Percentiles rank a stretch among this genome's conserved stretches.
Evolutionary conservation across 73 alveolate genomes (phyloP).

Genomic region (Symbiodinium pilosum): DNA sequence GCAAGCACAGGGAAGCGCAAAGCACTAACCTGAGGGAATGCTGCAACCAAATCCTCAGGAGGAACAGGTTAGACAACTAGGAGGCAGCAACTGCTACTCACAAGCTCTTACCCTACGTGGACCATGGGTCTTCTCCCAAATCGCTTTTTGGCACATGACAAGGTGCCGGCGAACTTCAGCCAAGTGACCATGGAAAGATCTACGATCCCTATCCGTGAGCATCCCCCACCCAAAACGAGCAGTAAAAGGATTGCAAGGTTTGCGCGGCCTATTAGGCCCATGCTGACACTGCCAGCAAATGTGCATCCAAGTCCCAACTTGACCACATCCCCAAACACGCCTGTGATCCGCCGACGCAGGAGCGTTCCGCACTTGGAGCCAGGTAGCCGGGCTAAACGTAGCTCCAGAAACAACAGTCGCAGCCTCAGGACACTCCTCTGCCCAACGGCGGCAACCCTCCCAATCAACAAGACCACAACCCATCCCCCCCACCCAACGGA

Average conservation of each 20-base stretch:
- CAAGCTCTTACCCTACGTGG: no score
- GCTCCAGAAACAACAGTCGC: not conserved
- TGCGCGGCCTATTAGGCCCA: not conserved
- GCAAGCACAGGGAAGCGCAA: no score
- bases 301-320: not conserved
- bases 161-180: no score
- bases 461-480: not conserved
- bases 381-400: not conserved
- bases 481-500: no score
- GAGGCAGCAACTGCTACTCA: no score
- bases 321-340: not conserved
- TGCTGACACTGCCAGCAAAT: not conserved
- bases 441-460: not conserved
- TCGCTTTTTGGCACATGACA: no score
- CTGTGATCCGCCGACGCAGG: not conserved
- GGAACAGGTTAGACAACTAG: no score
- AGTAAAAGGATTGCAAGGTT: not conserved
- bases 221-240: conserved; percentile 10
- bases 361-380: not conserved
- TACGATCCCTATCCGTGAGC: no score
- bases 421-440: not conserved
- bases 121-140: no score
- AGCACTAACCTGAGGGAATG: no score
- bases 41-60: no score
- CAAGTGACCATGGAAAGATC: no score